Base-by-base conservation (phyloP, 2,329 filamentous ascomycete species). In the Cyclaneusma minus region DNA sequence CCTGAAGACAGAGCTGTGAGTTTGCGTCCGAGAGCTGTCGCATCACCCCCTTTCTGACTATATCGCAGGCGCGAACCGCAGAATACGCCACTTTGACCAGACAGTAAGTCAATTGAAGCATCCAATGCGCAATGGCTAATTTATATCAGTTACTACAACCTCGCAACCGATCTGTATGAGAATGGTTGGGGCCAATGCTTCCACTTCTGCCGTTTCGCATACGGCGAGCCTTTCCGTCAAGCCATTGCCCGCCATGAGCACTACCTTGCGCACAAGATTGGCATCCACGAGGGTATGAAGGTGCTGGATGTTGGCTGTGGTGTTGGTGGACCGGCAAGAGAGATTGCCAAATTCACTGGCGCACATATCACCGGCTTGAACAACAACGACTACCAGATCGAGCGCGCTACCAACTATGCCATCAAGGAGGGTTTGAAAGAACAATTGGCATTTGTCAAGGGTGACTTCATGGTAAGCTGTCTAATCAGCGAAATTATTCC, bases 361-460 rank as follows among this genome's bases (percentile, higher is more conserved):
- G 78, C 71, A 42, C 83, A 94, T 43, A 68, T 95, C 36, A 77
- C 83, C 13, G 89, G 89, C 22, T 59, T 95, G 51, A 98, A 95
- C 72, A 95, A 94, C 72, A 95, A 95, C 56, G 83, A 94, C 59
- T 98, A 98, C 63, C 89, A 95, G 60, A 93, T 95, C 39, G 71
- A 94, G 50, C 81, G 89, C 38, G 87, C 85, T n/a, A 84, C 73
- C 9, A 62, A 66, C 29, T 93, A 94, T 49, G 83, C 85, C 3
- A 56, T 66, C 35, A 82, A 83, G 55, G 82, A 92, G 56, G 75
- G 76, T 27, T 61, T 95, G 27, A 65, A 75, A 2, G 54, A 81
- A 45, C 83, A 93, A 59, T 60, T 93, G 39, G 66, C 65, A 36
- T 95, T 83, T 44, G 77, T 83, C 48, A 94, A 95, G 68, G 87